Evolutionary conservation across 2,329 filamentous ascomycete genomes (phyloP).

Genomic region (Aspergillus neoniger): DNA sequence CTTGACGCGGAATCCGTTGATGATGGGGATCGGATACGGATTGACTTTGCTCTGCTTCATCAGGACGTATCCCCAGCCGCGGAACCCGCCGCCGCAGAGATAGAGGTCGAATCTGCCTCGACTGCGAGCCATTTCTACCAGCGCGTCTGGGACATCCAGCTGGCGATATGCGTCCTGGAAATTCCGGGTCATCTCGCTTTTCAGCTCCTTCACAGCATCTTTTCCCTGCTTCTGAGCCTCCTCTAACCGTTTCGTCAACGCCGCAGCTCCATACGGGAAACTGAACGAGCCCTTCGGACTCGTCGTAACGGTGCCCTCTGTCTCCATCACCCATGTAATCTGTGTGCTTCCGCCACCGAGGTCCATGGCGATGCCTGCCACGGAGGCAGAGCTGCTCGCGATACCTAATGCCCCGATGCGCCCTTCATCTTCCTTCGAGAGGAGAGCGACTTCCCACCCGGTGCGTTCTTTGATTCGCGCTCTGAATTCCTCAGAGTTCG

Average conservation of each 20-base stretch:
- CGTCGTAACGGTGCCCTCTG: constrained; percentile 53
- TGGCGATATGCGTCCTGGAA: constrained; percentile 63
- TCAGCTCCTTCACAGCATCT: constrained; percentile 51
- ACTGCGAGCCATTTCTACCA: constrained; percentile 47
- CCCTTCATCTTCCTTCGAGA: constrained; percentile 80
- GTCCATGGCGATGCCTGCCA: constrained; percentile 83
- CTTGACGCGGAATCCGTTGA: constrained; percentile 74
- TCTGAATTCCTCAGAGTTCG: constrained; percentile 71
- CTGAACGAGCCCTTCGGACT: constrained; percentile 61
- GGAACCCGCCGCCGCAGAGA: constrained; percentile 85
- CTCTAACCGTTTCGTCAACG: constrained; percentile 58
- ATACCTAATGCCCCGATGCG: constrained; percentile 81
- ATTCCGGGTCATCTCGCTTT: constrained; percentile 57
- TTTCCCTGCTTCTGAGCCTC: constrained; percentile 49
- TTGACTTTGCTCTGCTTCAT: constrained; percentile 73
- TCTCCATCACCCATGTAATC: constrained; percentile 65
- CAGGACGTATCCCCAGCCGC: constrained; percentile 86
- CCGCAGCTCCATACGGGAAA: constrained; percentile 70
- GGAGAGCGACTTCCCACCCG: constrained; percentile 69
- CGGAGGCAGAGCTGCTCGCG: constrained; percentile 68
- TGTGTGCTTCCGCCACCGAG: constrained; percentile 76
- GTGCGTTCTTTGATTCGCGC: constrained; percentile 63
- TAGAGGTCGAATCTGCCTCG: constrained; percentile 68
- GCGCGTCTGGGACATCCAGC: constrained; percentile 58
- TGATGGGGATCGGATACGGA: constrained; percentile 80